Conservation (phyloP, 805 yeast genomes). For the Pichia heedii region DNA sequence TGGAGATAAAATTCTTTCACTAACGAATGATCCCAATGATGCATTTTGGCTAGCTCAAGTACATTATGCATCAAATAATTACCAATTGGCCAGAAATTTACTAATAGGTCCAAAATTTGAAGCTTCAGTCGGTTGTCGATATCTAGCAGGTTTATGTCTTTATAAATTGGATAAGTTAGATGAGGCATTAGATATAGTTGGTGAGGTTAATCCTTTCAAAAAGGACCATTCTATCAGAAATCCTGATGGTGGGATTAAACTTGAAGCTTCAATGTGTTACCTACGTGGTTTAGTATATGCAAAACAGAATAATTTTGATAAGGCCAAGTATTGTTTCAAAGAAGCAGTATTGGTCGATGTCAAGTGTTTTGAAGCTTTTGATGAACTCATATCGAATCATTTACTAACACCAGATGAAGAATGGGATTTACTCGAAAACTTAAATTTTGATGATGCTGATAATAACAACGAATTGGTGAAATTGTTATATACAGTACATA, state of each 20-base stretch:
- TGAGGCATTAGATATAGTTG: slow-evolving; percentile 79
- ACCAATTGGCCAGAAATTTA: slow-evolving; percentile 67
- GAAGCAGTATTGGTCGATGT: slow-evolving; percentile 85
- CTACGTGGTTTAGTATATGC: slow-evolving; percentile 78
- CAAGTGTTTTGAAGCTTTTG: slow-evolving; percentile 88
- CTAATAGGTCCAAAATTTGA: slow-evolving; percentile 49
- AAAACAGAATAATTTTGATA: slow-evolving; percentile 72
- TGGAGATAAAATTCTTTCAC: slow-evolving; percentile 80
- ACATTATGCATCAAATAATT: slow-evolving; percentile 66
- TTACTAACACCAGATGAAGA: slow-evolving; percentile 78
- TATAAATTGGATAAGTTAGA: slow-evolving; percentile 72
- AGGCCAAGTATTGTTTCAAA: slow-evolving; percentile 77
- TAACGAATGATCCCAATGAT: slow-evolving; percentile 84
- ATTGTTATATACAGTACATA: slow-evolving; percentile 62
- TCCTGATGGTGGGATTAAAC: slow-evolving; percentile 75
- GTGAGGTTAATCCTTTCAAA: slow-evolving; percentile 69
- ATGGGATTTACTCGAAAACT: slow-evolving; percentile 61
- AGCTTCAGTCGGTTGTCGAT: slow-evolving; percentile 65
- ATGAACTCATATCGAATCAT: slow-evolving; percentile 63
- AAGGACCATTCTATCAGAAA: slow-evolving; percentile 30
- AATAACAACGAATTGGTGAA: slow-evolving; percentile 76
- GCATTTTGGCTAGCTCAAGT: slow-evolving; percentile 97
- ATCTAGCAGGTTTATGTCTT: slow-evolving; percentile 67
- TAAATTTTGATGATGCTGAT: slow-evolving; percentile 65
- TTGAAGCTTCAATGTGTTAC: slow-evolving; percentile 82